Base-by-base conservation (phyloP, 768 basidiomycete genomes). In the Lactarius indigo region DNA sequence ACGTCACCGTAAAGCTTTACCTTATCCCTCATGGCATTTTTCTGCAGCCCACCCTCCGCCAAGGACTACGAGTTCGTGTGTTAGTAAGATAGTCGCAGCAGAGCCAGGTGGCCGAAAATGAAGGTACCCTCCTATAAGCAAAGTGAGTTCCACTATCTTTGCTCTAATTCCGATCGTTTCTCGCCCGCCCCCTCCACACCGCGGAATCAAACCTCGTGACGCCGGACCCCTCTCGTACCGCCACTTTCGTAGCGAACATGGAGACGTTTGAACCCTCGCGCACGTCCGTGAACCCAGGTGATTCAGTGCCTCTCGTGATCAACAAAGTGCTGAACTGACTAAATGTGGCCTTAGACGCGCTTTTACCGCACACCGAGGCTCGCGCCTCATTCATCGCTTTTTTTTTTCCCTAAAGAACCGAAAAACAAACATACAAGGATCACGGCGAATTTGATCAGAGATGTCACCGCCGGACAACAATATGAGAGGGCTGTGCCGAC, bases 401-500 rank as follows among this genome's bases (percentile, higher is more conserved):
- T 35, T 37, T 37, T 37, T 12, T 12, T 37, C 35, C 30, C 13
- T 30, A 59, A 15, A 0, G 15, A 7, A 0, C 28, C 35, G 35
- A 37, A 37, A 35, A 35, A 1, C 33, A 37, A 37, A 35, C 1
- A 33, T 33, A n/a, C n/a, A n/a, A n/a, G n/a, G 35, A 35, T 31
- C 28, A 6, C 28, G 6, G 39, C 15, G 17, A 41, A 23, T 18
- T n/a, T 26, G 12, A 5, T 7, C 31, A 69, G 65, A 35, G 82
- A 78, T 69, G n/a, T 83, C 82, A 82, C 77, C 82, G 20, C 81
- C 81, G 0, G 71, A 74, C 31, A n/a, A n/a, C n/a, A n/a, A n/a
- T n/a, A n/a, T n/a, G n/a, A n/a, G n/a, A n/a, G n/a, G n/a, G n/a
- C n/a, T n/a, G n/a, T n/a, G n/a, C n/a, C n/a, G n/a, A n/a, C n/a